A percentile compares a stretch with the other conserved stretches of the same genome.
Conservation (phyloP, 495 filamentous ascomycete genomes). For the Penicillium maclennaniae region DNA sequence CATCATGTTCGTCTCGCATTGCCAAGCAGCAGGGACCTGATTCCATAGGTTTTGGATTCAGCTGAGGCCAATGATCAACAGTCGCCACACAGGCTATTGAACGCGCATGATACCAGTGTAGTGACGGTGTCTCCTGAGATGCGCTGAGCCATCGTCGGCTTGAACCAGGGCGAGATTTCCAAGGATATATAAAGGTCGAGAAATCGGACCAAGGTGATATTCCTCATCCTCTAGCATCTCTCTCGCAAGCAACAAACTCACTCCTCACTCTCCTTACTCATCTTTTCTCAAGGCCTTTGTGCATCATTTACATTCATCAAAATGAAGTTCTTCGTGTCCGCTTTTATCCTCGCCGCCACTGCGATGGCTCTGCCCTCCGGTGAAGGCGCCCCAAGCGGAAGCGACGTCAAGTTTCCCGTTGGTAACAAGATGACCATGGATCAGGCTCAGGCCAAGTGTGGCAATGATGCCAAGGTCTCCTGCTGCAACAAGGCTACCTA, state of each 20-base stretch:
- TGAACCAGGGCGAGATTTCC: neutral
- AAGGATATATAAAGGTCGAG: slow-evolving; percentile 18
- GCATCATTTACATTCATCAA: slow-evolving; percentile 17
- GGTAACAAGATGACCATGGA: slow-evolving; percentile 30
- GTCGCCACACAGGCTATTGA: slow-evolving; percentile 5
- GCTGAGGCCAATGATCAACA: slow-evolving; percentile 5
- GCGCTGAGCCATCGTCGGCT: too few relatives aligned
- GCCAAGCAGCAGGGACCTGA: neutral
- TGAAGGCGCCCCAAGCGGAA: neutral
- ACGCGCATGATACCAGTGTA: neutral
- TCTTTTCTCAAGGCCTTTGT: slow-evolving; percentile 5
- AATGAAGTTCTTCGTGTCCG: slow-evolving; percentile 36
- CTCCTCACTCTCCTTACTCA: slow-evolving; percentile 3
- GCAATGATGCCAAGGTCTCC: slow-evolving; percentile 36
- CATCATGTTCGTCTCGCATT: neutral
- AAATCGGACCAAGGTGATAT: neutral
- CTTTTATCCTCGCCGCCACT: slow-evolving; percentile 30
- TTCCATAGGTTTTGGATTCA: neutral
- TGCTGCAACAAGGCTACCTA: slow-evolving; percentile 40
- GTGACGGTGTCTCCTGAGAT: neutral
- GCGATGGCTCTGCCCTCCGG: slow-evolving; percentile 27
- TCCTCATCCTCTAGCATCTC: slow-evolving; percentile 13
- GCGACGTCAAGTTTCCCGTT: slow-evolving; percentile 18
- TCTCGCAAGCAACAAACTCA: slow-evolving; percentile 1
- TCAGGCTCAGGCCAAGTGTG: slow-evolving; percentile 41